Evolutionary conservation across 352 stramenopile species (phyloP), one percentile per base, ranked within the genome.

Genomic region (Globisporangium viniferum): DNA sequence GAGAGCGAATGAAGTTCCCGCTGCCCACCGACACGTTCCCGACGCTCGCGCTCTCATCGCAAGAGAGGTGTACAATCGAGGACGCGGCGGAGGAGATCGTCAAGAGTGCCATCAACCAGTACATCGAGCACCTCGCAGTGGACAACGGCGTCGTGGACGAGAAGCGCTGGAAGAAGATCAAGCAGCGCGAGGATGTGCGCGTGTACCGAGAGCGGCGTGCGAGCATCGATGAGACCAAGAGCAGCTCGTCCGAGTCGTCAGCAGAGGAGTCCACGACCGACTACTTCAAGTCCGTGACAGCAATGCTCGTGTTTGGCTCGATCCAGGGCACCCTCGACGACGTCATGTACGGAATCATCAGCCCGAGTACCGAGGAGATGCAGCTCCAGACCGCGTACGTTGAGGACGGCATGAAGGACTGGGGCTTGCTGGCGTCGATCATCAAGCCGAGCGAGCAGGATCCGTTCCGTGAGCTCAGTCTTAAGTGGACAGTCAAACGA

Each of bases 311-410:
- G 14, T 58, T 77, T 27, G 75, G 75, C 27, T 64, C 66, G 27
- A 67, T 82, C 6, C 14, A 71, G 5, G 81, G 73, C n/a, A 71
- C 59, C 55, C 62, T 87, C 22, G 73, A 85, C 5, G 79, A 87
- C 48, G 69, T 84, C 10, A 64, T 87, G 68, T 87, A 82, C 55
- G 79, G 77, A 14, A 58, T 78, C 5, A 68, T 80, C 35, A 71
- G 69, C 27, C 74, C 77, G 3, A 73, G 63, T 0, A 78, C 76
- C 55, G 73, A 77, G 12, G 68, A 75, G 41, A 82, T 89, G 77
- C 63, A 68, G 18, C 81, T 90, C 63, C 83, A 81, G 66, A 76
- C 79, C 0, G 75, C 79, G 31, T 88, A 87, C 66, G 72, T 80
- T 48, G 44, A 63, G 5, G 74, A 84, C 63, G 81, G 81, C 60